Base-by-base conservation (phyloP, 2,329 filamentous ascomycete species). In the Aspergillus chevalieri region DNA sequence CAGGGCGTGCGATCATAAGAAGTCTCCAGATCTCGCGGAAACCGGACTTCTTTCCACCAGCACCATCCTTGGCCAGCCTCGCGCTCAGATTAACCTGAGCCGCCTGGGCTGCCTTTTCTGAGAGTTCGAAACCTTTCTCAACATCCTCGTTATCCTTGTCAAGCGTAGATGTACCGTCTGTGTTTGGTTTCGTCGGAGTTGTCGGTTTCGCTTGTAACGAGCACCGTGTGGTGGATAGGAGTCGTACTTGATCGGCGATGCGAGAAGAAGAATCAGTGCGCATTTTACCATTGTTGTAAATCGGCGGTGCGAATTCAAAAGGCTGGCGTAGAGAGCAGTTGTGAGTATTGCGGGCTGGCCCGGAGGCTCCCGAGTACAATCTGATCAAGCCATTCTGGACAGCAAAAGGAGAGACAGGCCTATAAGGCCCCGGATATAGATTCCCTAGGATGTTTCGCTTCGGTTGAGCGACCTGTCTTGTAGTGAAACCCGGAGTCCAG, bases 1-100 rank as follows among this genome's bases (percentile, higher is more conserved):
- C 93, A 2, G 92, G 92, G 48, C 82, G 79, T 10, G 93, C 93
- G 65, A 98, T 93, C 70, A 85, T 89, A 67, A 98, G 79, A 61
- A 98, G 74, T 46, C 93, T 83, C 83, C 84, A 87, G 58, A 97
- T 83, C 71, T 98, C 93, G 10, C 74, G 75, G 54, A 84, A 75
- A 8, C 87, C 86, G 19, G 86, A 82, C 10, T 72, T 70, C 52
- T 77, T 73, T 39, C 74, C 66, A 41, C 70, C 65, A 52, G 74
- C 68, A 17, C 87, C 86, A 56, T 94, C 89, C 65, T 91, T 95
- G 43, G 87, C 89, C 45, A 98, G 75, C 57, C 87, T 88, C 12
- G 93, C 93, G 55, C 85, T 85, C 60, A 97, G 75, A 66, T 98
- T 95, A 59, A 98, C 78, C 64, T 97, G 86, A 2, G 91, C 87